These are phyloP conservation scores for Hypericum perforatum DNA, from an alignment of 345 rosid genomes.

Conservation along the genomic window DNA sequence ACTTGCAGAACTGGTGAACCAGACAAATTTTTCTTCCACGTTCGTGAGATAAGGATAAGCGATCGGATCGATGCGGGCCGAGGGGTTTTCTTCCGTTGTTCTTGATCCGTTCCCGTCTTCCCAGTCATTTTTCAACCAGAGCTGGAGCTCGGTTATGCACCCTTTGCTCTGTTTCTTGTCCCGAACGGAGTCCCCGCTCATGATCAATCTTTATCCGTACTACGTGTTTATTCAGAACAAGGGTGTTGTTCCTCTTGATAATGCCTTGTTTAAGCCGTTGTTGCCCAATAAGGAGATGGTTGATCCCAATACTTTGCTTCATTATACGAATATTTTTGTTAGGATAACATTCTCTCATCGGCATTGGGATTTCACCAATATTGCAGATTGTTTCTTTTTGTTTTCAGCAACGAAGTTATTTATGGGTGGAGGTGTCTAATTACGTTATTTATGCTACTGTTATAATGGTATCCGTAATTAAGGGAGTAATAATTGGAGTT, in stretches of 20 bases:
- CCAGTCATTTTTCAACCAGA: conserved; percentile 89
- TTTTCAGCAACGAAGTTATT: too few relatives aligned
- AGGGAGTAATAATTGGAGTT: too few relatives aligned
- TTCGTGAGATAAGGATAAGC: too few relatives aligned
- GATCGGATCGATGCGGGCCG: too few relatives aligned
- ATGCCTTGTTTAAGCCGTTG: conserved; percentile 77
- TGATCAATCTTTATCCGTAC: conserved; percentile 98
- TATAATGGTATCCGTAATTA: too few relatives aligned
- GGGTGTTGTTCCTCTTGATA: conserved; percentile 90
- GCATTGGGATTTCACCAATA: too few relatives aligned
- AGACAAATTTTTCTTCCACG: too few relatives aligned
- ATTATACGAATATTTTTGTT: conserved; percentile 87
- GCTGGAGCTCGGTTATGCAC: conserved; percentile 50
- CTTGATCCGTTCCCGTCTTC: conserved; percentile 88
- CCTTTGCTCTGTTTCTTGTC: conserved; percentile 81
- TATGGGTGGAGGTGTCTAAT: too few relatives aligned
- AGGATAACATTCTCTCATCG: too few relatives aligned
- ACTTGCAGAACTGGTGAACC: too few relatives aligned
- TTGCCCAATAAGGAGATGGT: conserved; percentile 93
- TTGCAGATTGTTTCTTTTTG: too few relatives aligned
- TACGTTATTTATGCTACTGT: too few relatives aligned
- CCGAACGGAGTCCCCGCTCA: conserved; percentile 67
- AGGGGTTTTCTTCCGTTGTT: conserved; percentile 62
- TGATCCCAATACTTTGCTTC: conserved; percentile 89
- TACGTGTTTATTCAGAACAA: conserved; percentile 92